These are phyloP conservation scores for Xanthoparmelia taractica DNA, from an alignment of 495 filamentous ascomycete species.

Conservation along the genomic window DNA sequence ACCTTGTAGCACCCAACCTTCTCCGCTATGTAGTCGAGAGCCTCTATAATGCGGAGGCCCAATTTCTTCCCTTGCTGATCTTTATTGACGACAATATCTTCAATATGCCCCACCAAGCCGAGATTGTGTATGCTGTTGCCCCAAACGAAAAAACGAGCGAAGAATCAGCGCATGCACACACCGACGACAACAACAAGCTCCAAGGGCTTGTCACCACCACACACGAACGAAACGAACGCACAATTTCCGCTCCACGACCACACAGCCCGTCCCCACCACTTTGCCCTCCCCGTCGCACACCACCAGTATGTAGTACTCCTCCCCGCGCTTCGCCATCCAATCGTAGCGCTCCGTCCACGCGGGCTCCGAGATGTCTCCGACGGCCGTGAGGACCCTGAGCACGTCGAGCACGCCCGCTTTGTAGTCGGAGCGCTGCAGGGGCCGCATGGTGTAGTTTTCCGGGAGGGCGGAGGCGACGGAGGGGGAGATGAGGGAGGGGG, in stretches of 20 bases:
- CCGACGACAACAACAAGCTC: too few relatives aligned
- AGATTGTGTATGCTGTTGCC: constrained; percentile 31
- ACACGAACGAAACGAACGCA: too few relatives aligned
- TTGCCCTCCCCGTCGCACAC: constrained; percentile 62
- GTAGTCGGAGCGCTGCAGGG: constrained; percentile 72
- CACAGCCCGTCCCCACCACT: constrained; percentile 77
- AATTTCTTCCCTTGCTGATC: constrained; percentile 96
- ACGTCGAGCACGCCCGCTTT: constrained; percentile 76
- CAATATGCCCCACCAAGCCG: constrained; percentile 78
- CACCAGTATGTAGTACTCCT: constrained; percentile 77
- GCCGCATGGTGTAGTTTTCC: constrained; percentile 71
- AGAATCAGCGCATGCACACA: too few relatives aligned
- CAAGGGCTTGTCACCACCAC: too few relatives aligned
- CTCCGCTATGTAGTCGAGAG: constrained; percentile 78
- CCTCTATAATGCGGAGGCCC: constrained; percentile 85
- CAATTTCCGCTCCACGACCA: constrained; percentile 67
- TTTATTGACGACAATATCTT: constrained; percentile 92
- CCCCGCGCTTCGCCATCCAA: constrained; percentile 70
- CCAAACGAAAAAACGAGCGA: background rate
- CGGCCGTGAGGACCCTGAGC: constrained; percentile 81
- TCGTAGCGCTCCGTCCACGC: constrained; percentile 73
- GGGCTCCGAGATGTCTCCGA: constrained; percentile 75
- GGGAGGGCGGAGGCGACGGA: constrained; percentile 64
- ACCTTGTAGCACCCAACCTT: constrained; percentile 90
- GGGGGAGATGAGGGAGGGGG: constrained; percentile 67